These are phyloP conservation scores for Brachypodium distachyon DNA, from an alignment of 202 grass and related monocot genomes.

Conservation along the genomic window DNA sequence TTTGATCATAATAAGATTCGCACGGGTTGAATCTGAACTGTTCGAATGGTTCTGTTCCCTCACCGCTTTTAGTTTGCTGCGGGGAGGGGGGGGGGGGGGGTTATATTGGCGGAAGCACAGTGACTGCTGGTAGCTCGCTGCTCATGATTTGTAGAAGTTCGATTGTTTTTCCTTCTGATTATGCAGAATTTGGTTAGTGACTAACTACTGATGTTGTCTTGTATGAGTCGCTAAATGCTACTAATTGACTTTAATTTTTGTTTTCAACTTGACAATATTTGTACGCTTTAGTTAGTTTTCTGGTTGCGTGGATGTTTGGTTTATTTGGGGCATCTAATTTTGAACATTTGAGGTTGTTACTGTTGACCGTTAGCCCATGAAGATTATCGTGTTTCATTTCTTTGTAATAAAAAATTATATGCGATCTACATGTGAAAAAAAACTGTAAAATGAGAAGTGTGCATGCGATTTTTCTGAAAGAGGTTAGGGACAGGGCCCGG, in stretches of 20 bases:
- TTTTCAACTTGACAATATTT: too few relatives aligned
- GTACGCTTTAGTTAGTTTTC: not conserved
- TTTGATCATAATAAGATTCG: not conserved
- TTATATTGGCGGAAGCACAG: not conserved
- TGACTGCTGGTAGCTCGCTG: not conserved
- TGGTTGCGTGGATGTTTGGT: not conserved
- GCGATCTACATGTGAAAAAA: not conserved
- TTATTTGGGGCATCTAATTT: not conserved
- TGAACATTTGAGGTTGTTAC: not conserved
- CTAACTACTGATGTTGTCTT: not conserved
- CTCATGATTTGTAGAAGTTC: not conserved
- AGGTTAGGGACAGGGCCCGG: too few relatives aligned
- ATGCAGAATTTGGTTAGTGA: not conserved
- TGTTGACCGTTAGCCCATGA: not conserved
- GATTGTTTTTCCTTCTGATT: not conserved
- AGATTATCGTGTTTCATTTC: not conserved
- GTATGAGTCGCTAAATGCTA: not conserved
- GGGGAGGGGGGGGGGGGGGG: too few relatives aligned
- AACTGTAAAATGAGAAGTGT: not conserved
- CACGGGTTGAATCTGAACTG: not conserved
- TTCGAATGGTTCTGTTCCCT: not conserved
- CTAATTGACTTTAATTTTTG: not conserved
- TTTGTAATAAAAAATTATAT: not conserved
- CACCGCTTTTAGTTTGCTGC: not conserved
- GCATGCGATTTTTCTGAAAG: not conserved